Conservation (phyloP, 768 basidiomycete species). For the Mycena rosella region DNA sequence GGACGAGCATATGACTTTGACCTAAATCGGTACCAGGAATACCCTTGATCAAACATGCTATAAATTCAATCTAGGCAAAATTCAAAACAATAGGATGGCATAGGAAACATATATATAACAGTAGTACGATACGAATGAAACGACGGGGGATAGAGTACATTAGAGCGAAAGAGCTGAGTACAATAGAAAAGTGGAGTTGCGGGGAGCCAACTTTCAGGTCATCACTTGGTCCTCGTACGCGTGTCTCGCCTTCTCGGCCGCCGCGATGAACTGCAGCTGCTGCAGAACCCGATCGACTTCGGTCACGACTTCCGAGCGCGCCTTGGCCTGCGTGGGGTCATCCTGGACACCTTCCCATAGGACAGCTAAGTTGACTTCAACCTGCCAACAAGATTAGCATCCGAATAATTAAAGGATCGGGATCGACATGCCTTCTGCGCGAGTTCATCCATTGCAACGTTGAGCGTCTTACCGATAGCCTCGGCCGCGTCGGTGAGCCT, state of each 20-base stretch:
- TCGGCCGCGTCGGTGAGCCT: slow-evolving; percentile 60
- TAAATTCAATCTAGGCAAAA: no score
- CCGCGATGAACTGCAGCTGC: slow-evolving; percentile 60
- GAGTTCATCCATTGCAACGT: slow-evolving; percentile 59
- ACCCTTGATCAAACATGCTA: no score
- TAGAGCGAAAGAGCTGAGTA: slow-evolving; percentile 8
- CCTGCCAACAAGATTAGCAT: slow-evolving; percentile 33
- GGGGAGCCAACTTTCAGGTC: neutral
- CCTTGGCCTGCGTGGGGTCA: slow-evolving; percentile 58
- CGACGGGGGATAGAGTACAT: slow-evolving; percentile 20
- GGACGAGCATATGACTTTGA: no score
- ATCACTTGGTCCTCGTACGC: slow-evolving; percentile 11
- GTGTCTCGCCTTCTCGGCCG: slow-evolving; percentile 49
- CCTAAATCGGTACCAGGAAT: no score
- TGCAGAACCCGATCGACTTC: slow-evolving; percentile 52
- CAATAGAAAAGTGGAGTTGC: neutral
- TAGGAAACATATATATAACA: slow-evolving; percentile 5
- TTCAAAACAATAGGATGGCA: neutral
- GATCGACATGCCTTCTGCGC: slow-evolving; percentile 64
- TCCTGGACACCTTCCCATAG: slow-evolving; percentile 70
- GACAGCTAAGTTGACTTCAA: slow-evolving; percentile 68
- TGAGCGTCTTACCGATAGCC: slow-evolving; percentile 63
- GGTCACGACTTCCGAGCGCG: slow-evolving; percentile 55
- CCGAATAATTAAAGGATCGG: neutral
- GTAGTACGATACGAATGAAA: slow-evolving; percentile 5